phyloP scores from a whole-genome alignment of 2,329 filamentous ascomycete species.

The Magnaporthiopsis rhizophila region DNA sequence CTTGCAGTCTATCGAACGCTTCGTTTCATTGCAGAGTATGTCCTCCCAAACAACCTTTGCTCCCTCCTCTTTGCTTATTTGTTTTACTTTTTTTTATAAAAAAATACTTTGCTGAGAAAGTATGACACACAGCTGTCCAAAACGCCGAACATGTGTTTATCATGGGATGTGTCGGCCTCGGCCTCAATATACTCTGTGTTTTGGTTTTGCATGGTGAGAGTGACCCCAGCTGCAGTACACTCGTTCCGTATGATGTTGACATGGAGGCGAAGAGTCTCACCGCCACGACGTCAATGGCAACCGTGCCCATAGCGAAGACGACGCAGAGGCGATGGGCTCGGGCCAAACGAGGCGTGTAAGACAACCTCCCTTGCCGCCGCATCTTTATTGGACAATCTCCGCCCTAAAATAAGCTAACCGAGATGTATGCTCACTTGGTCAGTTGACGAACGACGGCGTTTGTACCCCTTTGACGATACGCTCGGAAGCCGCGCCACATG shows the following conservation, averaged over 20 bases:
- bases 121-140: conserved; percentile 42
- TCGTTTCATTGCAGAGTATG: conserved; percentile 48
- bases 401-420: not conserved
- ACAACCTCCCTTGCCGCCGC: not conserved
- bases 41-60: conserved; percentile 2
- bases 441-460: not conserved
- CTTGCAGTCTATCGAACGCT: conserved; percentile 65
- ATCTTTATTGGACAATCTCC: not conserved
- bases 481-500: conserved; percentile 24
- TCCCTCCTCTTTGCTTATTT: not conserved
- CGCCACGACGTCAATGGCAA: not conserved
- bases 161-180: conserved; percentile 59
- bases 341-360: not conserved
- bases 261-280: not conserved
- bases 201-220: conserved; percentile 54
- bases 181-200: conserved; percentile 59
- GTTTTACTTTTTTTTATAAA: not conserved
- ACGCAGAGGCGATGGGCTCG: not conserved
- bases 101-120: conserved; percentile 9
- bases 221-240: not conserved
- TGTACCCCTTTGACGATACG: not conserved
- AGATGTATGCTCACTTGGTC: not conserved
- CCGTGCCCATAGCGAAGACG: not conserved
- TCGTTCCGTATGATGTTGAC: not conserved
- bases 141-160: conserved; percentile 60